Conservation (phyloP, 345 rosid genomes). For the Sisymbrium irio region DNA sequence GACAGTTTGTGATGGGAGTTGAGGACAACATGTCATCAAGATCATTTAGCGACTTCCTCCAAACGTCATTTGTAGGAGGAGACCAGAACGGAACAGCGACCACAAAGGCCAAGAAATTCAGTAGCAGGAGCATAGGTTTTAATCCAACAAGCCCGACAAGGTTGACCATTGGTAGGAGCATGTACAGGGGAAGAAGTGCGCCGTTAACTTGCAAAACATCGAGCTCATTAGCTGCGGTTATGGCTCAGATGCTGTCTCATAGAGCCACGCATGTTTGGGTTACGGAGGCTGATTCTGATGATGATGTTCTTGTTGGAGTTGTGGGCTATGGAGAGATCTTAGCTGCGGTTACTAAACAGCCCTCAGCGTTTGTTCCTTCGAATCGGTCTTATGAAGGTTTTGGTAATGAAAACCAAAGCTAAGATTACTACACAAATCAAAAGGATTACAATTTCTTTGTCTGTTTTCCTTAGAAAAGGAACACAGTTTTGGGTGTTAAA, state of each 20-base stretch:
- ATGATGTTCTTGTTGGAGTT: constrained; percentile 80
- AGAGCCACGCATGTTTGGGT: constrained; percentile 97
- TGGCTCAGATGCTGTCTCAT: constrained; percentile 99
- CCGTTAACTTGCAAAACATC: constrained; percentile 87
- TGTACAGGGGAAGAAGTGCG: constrained; percentile 92
- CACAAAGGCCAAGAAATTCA: constrained; percentile 65
- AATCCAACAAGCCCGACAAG: constrained; percentile 54
- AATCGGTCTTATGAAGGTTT: constrained; percentile 42
- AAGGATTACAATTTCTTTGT: not conserved
- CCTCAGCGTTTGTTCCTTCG: constrained; percentile 40
- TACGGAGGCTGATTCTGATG: constrained; percentile 71
- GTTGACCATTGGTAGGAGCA: constrained; percentile 62
- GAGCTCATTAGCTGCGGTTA: constrained; percentile 88
- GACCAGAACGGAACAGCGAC: constrained; percentile 34
- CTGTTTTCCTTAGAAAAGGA: not conserved
- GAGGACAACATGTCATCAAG: constrained; percentile 74
- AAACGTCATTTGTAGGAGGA: constrained; percentile 43
- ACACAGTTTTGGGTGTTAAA: not conserved
- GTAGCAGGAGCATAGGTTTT: constrained; percentile 94
- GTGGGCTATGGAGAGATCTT: constrained; percentile 86
- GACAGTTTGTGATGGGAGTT: constrained; percentile 95
- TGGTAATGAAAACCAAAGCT: constrained; percentile 49
- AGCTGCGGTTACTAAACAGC: constrained; percentile 71
- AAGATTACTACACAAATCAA: constrained; percentile 25
- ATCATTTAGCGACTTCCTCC: constrained; percentile 52